A percentile compares a stretch with the other conserved stretches of the same genome.
phyloP scores from a whole-genome alignment of 176 grass and related monocot species.

The Oryza brachyantha region DNA sequence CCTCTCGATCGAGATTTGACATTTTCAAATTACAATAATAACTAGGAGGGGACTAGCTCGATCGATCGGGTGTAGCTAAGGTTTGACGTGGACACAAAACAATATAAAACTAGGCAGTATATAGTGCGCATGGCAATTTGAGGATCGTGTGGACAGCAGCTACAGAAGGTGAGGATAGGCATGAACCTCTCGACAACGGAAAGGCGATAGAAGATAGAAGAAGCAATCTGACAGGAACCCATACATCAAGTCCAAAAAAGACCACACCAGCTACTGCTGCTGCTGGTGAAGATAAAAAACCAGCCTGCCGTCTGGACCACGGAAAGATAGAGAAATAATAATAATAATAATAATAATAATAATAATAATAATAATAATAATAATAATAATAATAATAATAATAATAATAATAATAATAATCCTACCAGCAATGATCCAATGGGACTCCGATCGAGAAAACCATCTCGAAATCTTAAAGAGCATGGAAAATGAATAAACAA shows the following conservation, averaged over 20 bases:
- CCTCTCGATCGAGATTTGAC: background rate
- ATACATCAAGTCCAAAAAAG: no score
- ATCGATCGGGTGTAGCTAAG: no score
- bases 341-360: no score
- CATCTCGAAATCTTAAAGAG: no score
- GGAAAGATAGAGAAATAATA: no score
- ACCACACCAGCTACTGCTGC: no score
- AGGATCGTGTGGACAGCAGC: background rate
- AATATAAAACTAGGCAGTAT: background rate
- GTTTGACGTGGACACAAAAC: background rate
- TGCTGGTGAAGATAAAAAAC: no score
- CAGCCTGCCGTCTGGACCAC: background rate
- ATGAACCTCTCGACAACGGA: constrained; percentile 19
- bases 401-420: no score
- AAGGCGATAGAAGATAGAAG: background rate
- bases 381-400: no score
- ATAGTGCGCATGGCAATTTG: background rate
- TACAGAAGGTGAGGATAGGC: background rate
- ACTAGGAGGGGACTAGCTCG: background rate
- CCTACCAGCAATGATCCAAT: background rate
- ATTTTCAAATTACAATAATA: background rate
- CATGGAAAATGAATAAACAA: background rate
- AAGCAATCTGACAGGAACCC: background rate
- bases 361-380: no score
- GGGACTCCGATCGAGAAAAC: background rate